These are phyloP conservation scores for Canavalia gladiata DNA, from an alignment of 306 rosid genomes.

Conservation along the genomic window DNA sequence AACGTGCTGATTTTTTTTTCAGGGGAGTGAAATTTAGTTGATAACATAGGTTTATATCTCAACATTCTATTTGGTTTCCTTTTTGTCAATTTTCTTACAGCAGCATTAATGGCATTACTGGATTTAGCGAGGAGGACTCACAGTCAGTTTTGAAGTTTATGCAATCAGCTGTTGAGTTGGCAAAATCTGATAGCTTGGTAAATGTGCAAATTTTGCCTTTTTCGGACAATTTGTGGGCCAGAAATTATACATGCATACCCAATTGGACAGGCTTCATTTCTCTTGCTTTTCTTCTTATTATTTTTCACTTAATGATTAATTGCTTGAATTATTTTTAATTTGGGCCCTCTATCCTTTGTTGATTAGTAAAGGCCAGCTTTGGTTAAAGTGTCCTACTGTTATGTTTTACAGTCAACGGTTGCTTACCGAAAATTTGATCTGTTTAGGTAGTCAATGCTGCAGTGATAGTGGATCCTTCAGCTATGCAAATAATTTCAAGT, in stretches of 20 bases:
- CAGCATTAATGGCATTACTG: conserved; percentile 86
- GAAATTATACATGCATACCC: conserved; percentile 1
- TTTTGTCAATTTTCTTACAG: conserved; percentile 52
- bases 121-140: conserved; percentile 73
- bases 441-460: conserved; percentile 87
- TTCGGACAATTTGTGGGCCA: conserved; percentile 30
- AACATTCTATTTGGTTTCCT: conserved; percentile 8
- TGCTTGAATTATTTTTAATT: conserved; percentile 20
- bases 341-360: conserved; percentile 11
- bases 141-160: conserved; percentile 70
- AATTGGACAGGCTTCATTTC: neutral
- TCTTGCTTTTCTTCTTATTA: conserved; percentile 40
- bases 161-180: conserved; percentile 74
- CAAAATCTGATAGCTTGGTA: conserved; percentile 74
- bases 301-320: conserved; percentile 8
- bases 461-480: conserved; percentile 88
- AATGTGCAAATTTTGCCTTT: conserved; percentile 6
- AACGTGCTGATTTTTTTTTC: neutral
- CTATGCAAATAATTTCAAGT: conserved; percentile 69
- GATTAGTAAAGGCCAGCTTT: conserved; percentile 31
- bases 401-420: conserved; percentile 24
- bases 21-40: neutral
- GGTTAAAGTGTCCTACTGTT: conserved; percentile 12
- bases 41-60: conserved; percentile 1
- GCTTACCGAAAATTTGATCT: conserved; percentile 35